Evolutionary conservation across 306 rosid genomes (phyloP).

Genomic region (Vachellia pachyceras): DNA sequence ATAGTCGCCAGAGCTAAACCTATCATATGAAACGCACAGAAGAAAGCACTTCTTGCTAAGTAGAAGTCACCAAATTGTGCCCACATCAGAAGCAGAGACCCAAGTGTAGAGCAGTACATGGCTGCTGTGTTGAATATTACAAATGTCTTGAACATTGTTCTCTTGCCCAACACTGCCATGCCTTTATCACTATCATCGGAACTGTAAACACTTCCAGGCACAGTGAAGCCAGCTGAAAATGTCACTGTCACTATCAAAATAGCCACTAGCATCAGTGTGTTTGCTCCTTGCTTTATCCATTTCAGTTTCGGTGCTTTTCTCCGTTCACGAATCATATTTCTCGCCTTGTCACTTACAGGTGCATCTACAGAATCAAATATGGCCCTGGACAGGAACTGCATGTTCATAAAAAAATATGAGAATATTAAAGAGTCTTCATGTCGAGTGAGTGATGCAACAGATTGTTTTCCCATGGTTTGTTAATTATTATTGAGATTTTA

Average conservation of each 20-base stretch:
- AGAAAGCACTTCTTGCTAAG: not conserved
- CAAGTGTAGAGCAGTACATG: conserved; percentile 9
- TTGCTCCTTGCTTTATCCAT: not conserved
- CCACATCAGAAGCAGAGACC: not conserved
- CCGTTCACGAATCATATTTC: not conserved
- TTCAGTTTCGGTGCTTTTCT: not conserved
- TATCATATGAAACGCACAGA: not conserved
- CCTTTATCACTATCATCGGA: not conserved
- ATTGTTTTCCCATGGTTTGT: too few relatives aligned
- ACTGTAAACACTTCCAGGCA: conserved; percentile 4
- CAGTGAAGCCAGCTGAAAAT: conserved; percentile 7
- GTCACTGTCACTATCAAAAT: not conserved
- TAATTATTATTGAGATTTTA: not conserved
- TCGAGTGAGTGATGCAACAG: too few relatives aligned
- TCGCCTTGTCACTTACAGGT: not conserved
- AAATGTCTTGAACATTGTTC: not conserved
- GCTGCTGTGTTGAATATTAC: not conserved
- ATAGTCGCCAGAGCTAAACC: not conserved
- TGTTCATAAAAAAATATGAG: not conserved
- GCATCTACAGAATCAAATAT: not conserved
- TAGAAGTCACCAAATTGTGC: not conserved
- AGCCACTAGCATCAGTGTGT: not conserved
- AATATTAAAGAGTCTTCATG: too few relatives aligned
- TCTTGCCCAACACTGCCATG: not conserved
- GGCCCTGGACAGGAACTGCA: not conserved